These are phyloP conservation scores for Suillus fuscotomentosus DNA, from an alignment of 768 basidiomycete genomes.

Conservation along the genomic window DNA sequence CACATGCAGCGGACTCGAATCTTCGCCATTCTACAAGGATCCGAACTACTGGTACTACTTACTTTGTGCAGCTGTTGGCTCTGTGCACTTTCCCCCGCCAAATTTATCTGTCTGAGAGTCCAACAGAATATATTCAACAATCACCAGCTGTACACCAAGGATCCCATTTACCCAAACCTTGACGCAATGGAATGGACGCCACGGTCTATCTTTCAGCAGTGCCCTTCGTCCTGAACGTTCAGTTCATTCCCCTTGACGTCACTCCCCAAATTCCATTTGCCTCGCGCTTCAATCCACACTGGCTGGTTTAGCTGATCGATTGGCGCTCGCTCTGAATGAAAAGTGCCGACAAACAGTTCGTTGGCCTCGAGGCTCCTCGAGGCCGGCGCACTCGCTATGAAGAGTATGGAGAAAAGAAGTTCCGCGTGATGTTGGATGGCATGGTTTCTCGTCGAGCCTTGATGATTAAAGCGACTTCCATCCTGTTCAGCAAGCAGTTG, in stretches of 20 bases:
- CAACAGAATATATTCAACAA: not conserved
- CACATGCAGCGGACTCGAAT: not conserved
- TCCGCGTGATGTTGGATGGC: constrained; percentile 42
- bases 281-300: not conserved
- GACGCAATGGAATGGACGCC: not conserved
- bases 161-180: not conserved
- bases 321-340: constrained; percentile 42
- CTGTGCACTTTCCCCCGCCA: not conserved
- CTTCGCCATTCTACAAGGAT: not conserved
- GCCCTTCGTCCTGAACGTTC: not conserved
- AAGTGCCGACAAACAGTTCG: constrained; percentile 39
- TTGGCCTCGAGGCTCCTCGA: constrained; percentile 55
- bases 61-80: not conserved
- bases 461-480: constrained; percentile 15
- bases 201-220: not conserved
- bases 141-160: not conserved
- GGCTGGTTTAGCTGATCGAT: constrained; percentile 12
- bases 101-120: not conserved
- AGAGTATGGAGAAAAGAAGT: constrained; percentile 43
- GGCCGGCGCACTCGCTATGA: constrained; percentile 56
- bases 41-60: not conserved
- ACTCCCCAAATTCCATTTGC: not conserved
- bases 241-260: not conserved
- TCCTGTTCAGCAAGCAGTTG: constrained; percentile 32
- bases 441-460: constrained; percentile 22